phyloP scores from a whole-genome alignment of 148 eudicot species.

The Rhododendron griersonianum region DNA sequence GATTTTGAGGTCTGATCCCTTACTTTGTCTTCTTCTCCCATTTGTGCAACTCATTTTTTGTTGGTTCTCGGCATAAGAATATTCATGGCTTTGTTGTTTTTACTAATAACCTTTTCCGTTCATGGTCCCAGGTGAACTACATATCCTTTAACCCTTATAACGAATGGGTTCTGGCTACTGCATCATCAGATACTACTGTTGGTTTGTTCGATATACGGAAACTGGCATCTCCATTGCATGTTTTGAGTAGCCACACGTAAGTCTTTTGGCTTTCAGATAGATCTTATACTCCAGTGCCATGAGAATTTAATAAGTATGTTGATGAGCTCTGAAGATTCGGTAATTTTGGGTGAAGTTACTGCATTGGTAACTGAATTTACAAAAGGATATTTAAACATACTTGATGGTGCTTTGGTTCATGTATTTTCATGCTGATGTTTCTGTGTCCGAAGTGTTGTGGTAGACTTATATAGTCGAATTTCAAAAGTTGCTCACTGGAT shows the following conservation, averaged over 20 bases:
- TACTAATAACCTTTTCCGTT: neutral
- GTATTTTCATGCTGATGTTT: neutral
- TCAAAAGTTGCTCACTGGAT: neutral
- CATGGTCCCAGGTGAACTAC: conserved; percentile 67
- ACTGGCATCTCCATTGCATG: conserved; percentile 66
- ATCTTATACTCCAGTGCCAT: neutral
- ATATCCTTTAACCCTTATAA: conserved; percentile 84
- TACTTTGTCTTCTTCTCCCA: neutral
- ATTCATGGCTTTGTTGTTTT: neutral
- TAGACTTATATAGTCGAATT: neutral
- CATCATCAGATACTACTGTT: conserved; percentile 87
- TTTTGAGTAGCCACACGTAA: conserved; percentile 73
- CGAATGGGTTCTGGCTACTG: conserved; percentile 90
- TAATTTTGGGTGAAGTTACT: neutral
- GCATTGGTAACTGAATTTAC: neutral
- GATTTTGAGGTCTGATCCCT: neutral
- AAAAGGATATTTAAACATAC: neutral
- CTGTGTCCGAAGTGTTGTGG: neutral
- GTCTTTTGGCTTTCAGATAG: conserved; percentile 9
- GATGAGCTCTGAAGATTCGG: neutral
- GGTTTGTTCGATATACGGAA: conserved; percentile 90
- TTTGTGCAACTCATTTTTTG: neutral
- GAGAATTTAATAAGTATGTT: neutral
- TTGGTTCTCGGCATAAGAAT: neutral
- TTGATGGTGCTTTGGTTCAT: neutral